Conservation (phyloP, 805 yeast genomes). For the Metschnikowia amazonensis region DNA sequence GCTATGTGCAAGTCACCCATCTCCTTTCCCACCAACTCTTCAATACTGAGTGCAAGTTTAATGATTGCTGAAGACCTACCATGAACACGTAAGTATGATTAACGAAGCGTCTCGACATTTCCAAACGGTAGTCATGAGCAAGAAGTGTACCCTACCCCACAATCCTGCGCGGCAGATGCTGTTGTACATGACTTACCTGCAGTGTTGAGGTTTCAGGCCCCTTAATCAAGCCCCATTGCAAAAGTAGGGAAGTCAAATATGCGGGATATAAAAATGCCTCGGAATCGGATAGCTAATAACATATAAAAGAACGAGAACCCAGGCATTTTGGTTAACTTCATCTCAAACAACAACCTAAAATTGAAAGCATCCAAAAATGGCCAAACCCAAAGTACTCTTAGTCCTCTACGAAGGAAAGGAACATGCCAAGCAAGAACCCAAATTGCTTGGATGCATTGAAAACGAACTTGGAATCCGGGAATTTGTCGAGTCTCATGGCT, state of each 20-base stretch:
- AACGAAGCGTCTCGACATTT: neutral
- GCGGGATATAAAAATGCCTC: conserved; percentile 7
- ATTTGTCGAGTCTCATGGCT: conserved; percentile 65
- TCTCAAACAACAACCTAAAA: neutral
- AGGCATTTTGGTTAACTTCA: neutral
- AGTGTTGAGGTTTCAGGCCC: neutral
- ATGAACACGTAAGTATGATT: too few species aligned
- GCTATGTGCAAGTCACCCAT: neutral
- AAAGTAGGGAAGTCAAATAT: neutral
- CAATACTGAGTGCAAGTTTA: neutral
- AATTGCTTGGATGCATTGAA: conserved; percentile 66
- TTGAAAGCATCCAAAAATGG: conserved; percentile 7
- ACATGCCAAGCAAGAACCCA: conserved; percentile 58
- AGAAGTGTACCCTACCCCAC: conserved; percentile 1
- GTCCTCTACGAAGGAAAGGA: conserved; percentile 56
- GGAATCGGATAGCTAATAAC: neutral
- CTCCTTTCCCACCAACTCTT: neutral
- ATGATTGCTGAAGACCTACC: neutral
- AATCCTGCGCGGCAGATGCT: conserved; percentile 1
- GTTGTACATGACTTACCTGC: neutral
- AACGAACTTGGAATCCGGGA: conserved; percentile 69
- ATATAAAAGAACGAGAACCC: neutral
- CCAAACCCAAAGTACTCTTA: conserved; percentile 42
- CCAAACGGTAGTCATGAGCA: neutral
- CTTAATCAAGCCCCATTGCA: neutral